A percentile compares a stretch with the other conserved stretches of the same genome.
These are phyloP conservation scores for Acanthamoeba lenticulata DNA, from an alignment of 208 protist species.

Conservation along the genomic window DNA sequence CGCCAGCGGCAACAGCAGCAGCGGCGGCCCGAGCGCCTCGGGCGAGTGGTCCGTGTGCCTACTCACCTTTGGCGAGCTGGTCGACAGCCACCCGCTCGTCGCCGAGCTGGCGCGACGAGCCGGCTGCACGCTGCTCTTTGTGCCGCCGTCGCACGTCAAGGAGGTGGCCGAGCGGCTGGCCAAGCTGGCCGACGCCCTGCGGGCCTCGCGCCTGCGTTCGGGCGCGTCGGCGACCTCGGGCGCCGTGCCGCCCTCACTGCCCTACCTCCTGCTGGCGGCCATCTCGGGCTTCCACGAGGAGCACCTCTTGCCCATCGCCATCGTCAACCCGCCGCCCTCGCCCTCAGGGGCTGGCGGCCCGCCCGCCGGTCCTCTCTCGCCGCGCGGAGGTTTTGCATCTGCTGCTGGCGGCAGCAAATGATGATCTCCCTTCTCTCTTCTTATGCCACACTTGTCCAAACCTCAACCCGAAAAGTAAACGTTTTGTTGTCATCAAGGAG, in stretches of 20 bases:
- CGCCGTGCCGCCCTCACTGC: background rate
- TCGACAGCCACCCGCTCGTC: background rate
- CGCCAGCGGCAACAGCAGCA: background rate
- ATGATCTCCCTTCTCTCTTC: too few species aligned
- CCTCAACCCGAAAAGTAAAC: too few species aligned
- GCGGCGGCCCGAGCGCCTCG: too few species aligned
- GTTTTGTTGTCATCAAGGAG: too few species aligned
- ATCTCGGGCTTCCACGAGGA: conserved; percentile 40
- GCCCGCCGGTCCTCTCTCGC: too few species aligned
- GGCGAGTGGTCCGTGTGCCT: conserved; percentile 3
- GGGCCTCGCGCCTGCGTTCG: background rate
- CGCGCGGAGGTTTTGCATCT: too few species aligned
- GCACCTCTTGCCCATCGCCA: conserved; percentile 38
- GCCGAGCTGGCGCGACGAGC: background rate
- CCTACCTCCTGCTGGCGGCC: background rate
- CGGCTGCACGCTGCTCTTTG: conserved; percentile 1
- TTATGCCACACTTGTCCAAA: too few species aligned
- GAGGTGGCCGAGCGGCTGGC: conserved; percentile 2
- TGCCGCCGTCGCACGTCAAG: conserved; percentile 18
- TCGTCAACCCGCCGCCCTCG: conserved; percentile 47
- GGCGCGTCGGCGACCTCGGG: background rate
- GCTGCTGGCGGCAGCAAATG: too few species aligned
- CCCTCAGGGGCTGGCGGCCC: too few species aligned
- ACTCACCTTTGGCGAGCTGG: background rate
- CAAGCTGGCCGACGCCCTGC: background rate